Conservation (phyloP, 805 yeast species). For the Saturnispora serradocipensis region DNA sequence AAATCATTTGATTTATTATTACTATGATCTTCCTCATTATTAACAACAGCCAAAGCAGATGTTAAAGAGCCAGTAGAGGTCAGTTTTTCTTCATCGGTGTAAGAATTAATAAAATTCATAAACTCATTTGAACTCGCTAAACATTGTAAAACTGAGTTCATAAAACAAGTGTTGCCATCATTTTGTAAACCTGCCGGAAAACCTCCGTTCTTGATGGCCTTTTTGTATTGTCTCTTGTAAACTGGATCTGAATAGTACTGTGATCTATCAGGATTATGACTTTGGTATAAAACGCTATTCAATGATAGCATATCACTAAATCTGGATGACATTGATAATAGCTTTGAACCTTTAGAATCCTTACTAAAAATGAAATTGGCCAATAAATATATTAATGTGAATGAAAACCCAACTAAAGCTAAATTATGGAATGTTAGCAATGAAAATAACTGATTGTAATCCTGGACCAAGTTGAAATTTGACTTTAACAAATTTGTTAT, state of each 20-base stretch:
- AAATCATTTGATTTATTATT: conserved; percentile 12
- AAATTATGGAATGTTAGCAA: neutral
- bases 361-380: neutral
- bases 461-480: neutral
- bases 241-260: conserved; percentile 5
- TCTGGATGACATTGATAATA: conserved; percentile 7
- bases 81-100: neutral
- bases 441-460: neutral
- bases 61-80: neutral
- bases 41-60: neutral
- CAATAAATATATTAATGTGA: conserved; percentile 4
- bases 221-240: conserved; percentile 14
- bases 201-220: conserved; percentile 56
- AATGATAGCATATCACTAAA: conserved; percentile 11
- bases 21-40: conserved; percentile 8
- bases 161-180: conserved; percentile 91
- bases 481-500: neutral
- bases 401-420: neutral
- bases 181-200: conserved; percentile 78
- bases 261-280: conserved; percentile 8
- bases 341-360: neutral
- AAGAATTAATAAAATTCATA: conserved; percentile 43
- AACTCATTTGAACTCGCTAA: conserved; percentile 66
- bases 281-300: conserved; percentile 7
- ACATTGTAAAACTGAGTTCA: conserved; percentile 84